Conservation (phyloP, 2,329 filamentous ascomycete species). For the Lachnellula arida region DNA sequence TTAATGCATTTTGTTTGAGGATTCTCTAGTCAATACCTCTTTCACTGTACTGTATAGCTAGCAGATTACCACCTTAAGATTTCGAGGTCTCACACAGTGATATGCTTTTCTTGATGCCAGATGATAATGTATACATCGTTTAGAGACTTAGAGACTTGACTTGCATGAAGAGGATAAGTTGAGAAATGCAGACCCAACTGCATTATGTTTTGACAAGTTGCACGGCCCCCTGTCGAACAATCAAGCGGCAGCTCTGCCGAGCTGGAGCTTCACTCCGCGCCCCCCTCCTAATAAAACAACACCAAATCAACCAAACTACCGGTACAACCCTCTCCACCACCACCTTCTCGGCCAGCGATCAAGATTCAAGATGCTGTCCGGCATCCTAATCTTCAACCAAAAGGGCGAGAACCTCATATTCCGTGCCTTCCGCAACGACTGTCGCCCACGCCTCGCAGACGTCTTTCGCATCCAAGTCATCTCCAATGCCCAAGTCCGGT, state of each 20-base stretch:
- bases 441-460: slow-evolving; percentile 92
- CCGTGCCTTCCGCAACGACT: slow-evolving; percentile 97
- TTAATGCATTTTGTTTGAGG: slow-evolving; percentile 28
- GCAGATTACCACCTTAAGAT: slow-evolving; percentile 22
- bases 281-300: not conserved
- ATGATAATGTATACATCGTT: not conserved
- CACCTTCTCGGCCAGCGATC: not conserved
- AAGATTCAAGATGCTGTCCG: slow-evolving; percentile 74
- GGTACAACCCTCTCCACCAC: not conserved
- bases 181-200: not conserved
- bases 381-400: slow-evolving; percentile 97
- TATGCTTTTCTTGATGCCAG: not conserved
- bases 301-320: not conserved
- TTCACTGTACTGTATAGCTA: slow-evolving; percentile 31
- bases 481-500: slow-evolving; percentile 94
- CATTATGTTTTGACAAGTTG: too few species aligned
- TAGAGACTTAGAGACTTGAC: not conserved
- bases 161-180: not conserved
- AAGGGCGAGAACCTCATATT: slow-evolving; percentile 99
- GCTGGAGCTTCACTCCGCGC: slow-evolving; percentile 2
- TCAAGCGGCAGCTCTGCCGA: not conserved
- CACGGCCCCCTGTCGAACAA: not conserved
- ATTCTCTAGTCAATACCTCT: slow-evolving; percentile 29
- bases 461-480: slow-evolving; percentile 99
- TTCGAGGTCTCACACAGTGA: not conserved